These are phyloP conservation scores for Akanthomyces uredinophilus DNA, from an alignment of 2,329 filamentous ascomycete species.

Conservation along the genomic window DNA sequence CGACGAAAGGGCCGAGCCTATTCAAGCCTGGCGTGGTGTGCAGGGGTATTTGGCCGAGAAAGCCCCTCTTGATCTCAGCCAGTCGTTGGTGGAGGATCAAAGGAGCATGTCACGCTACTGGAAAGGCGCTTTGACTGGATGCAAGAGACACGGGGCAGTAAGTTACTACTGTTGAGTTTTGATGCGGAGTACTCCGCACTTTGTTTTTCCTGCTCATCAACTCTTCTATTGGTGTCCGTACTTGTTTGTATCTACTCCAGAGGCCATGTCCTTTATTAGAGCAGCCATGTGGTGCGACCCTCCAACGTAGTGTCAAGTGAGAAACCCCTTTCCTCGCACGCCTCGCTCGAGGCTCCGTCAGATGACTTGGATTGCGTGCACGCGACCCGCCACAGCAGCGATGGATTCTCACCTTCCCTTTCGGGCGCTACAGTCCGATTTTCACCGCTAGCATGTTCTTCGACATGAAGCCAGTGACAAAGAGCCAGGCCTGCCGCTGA, in stretches of 20 bases:
- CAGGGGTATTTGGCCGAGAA: conserved; percentile 10
- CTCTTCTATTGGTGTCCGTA: not conserved
- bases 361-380: not conserved
- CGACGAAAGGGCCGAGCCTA: conserved; percentile 1
- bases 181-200: not conserved
- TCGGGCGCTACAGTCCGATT: conserved; percentile 43
- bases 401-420: conserved; percentile 10
- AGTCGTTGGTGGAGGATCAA: not conserved
- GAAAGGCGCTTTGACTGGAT: not conserved
- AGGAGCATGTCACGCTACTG: not conserved
- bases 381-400: not conserved
- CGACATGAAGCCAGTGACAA: conserved; percentile 51
- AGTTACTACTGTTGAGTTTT: not conserved
- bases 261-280: no score
- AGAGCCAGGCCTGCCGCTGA: conserved; percentile 50
- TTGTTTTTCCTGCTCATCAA: no score
- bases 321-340: not conserved
- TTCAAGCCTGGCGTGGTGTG: not conserved
- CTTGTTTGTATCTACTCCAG: not conserved
- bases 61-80: not conserved
- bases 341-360: not conserved
- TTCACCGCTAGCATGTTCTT: conserved; percentile 45
- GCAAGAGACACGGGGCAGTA: not conserved
- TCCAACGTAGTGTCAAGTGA: no score
- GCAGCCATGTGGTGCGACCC: not conserved